Conservation (phyloP, 176 grass and related monocot genomes). For the Triticum monococcum region DNA sequence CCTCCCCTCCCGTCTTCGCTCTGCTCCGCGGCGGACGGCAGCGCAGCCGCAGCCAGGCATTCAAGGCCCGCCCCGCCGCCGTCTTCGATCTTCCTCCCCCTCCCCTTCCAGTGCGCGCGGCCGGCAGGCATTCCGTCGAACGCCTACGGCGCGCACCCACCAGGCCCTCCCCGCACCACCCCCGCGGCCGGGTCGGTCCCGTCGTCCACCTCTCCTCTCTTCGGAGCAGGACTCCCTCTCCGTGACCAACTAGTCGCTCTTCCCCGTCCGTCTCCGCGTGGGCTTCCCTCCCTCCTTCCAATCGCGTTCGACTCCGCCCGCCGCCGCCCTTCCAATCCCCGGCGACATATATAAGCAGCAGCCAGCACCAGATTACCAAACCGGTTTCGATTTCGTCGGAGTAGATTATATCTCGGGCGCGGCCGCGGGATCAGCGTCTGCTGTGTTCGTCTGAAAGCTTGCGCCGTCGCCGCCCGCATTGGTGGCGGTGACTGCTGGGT, state of each 20-base stretch:
- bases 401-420: too few species aligned
- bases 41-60: background rate
- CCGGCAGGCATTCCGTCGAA: background rate
- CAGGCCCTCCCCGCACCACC: too few species aligned
- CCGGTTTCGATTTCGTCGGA: background rate
- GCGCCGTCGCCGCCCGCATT: too few species aligned
- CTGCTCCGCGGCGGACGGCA: background rate
- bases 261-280: background rate
- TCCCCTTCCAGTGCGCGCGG: too few species aligned
- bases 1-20: background rate
- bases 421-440: too few species aligned
- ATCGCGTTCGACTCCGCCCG: background rate
- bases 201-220: background rate
- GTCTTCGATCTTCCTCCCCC: too few species aligned
- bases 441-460: too few species aligned
- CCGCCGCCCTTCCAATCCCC: too few species aligned
- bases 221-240: too few species aligned
- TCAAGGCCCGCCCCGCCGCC: background rate
- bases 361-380: background rate
- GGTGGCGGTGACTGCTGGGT: too few species aligned
- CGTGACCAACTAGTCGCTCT: too few species aligned
- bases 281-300: background rate
- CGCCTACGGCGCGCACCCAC: background rate
- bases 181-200: background rate
- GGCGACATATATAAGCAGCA: background rate